Percentiles rank a stretch among this genome's conserved stretches.
These are phyloP conservation scores for Obelidium mucronatum DNA, from an alignment of 192 early-diverging fungal species.

Conservation along the genomic window DNA sequence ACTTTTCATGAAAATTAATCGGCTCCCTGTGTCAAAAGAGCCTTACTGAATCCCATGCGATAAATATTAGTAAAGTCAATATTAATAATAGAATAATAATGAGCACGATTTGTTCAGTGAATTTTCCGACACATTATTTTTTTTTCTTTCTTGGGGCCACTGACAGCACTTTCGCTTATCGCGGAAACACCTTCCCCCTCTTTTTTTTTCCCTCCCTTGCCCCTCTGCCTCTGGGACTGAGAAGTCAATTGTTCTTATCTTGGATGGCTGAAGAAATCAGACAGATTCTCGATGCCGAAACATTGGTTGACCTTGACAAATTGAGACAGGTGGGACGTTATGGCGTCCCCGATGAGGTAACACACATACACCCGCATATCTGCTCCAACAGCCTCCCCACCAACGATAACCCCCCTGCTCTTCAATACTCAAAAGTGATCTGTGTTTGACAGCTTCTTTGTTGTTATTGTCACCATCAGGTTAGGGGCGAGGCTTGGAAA, in stretches of 20 bases:
- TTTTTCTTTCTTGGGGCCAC: too few species aligned
- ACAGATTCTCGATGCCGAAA: conserved; percentile 74
- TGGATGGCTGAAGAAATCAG: conserved; percentile 20
- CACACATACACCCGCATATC: background rate
- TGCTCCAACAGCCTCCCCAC: background rate
- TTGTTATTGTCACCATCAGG: too few species aligned
- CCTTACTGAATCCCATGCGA: too few species aligned
- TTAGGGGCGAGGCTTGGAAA: conserved; percentile 80
- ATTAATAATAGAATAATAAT: too few species aligned
- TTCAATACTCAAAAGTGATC: background rate
- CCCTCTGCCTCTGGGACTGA: background rate
- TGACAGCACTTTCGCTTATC: too few species aligned
- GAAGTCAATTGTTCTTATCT: background rate
- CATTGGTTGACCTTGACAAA: conserved; percentile 82
- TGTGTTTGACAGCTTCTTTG: too few species aligned
- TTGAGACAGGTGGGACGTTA: conserved; percentile 76
- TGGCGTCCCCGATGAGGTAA: conserved; percentile 83
- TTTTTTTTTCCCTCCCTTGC: background rate
- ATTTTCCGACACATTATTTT: too few species aligned
- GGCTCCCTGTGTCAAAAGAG: too few species aligned
- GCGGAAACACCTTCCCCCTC: background rate
- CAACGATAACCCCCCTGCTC: background rate
- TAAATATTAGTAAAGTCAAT: too few species aligned
- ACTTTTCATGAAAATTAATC: conserved; percentile 13
- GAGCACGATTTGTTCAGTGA: too few species aligned